phyloP scores from a whole-genome alignment of 441 rosid genomes.

The Arabidopsis hybrid region DNA sequence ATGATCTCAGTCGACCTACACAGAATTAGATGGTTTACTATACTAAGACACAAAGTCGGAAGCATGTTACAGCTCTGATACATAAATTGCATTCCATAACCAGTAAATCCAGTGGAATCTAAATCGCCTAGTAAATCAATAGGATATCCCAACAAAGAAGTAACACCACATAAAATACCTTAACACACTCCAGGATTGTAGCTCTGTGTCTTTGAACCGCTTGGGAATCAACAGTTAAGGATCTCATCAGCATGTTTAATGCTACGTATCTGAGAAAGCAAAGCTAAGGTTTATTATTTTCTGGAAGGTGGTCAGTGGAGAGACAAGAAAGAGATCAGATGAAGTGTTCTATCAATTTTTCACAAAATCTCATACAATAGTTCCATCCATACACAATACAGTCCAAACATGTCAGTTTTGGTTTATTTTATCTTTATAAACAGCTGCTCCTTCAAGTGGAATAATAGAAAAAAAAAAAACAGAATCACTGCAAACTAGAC shows the following conservation, averaged over 20 bases:
- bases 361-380: constrained; percentile 12
- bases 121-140: constrained; percentile 14
- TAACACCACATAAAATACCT: constrained; percentile 59
- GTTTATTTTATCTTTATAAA: constrained; percentile 24
- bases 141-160: constrained; percentile 29
- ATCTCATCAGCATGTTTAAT: constrained; percentile 95
- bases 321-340: constrained; percentile 20
- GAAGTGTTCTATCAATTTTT: constrained; percentile 20
- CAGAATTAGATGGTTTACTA: constrained; percentile 25
- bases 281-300: constrained; percentile 28
- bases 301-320: constrained; percentile 35
- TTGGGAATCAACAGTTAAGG: constrained; percentile 89
- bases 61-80: constrained; percentile 15
- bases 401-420: constrained; percentile 27
- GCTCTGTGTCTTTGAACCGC: constrained; percentile 99
- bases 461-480: neutral
- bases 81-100: constrained; percentile 14
- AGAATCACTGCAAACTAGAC: constrained; percentile 13
- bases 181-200: constrained; percentile 96
- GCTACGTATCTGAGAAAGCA: constrained; percentile 84
- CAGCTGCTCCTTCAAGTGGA: constrained; percentile 2
- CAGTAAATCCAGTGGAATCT: constrained; percentile 16
- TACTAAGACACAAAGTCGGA: constrained; percentile 13
- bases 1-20: constrained; percentile 16
- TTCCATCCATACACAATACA: constrained; percentile 23